Evolutionary conservation across 179 eudicot species (phyloP).

Genomic region (Beta lomatogona): DNA sequence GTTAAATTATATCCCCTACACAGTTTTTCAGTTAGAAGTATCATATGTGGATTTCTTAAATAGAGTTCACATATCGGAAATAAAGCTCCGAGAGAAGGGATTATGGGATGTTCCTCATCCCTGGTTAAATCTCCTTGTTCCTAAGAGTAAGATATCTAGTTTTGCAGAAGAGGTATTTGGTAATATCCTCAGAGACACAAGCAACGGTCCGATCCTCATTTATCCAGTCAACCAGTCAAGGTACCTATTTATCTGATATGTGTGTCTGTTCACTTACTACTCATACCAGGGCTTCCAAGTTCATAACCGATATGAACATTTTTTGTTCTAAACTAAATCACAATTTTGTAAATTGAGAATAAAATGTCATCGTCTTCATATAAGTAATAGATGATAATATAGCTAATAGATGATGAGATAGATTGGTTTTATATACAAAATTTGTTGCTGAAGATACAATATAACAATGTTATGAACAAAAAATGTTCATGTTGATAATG

Average conservation of each 20-base stretch:
- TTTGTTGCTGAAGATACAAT: too few species aligned
- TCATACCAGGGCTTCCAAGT: too few species aligned
- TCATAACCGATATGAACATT: too few species aligned
- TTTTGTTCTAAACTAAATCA: too few species aligned
- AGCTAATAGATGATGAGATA: too few species aligned
- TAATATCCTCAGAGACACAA: slow-evolving; percentile 61
- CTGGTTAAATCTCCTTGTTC: slow-evolving; percentile 90
- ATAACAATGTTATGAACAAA: too few species aligned
- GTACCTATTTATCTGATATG: slow-evolving; percentile 32
- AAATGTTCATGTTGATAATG: too few species aligned
- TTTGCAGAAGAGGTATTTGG: slow-evolving; percentile 78
- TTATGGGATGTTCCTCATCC: slow-evolving; percentile 96
- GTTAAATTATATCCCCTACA: slow-evolving; percentile 64
- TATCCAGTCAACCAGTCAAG: slow-evolving; percentile 85
- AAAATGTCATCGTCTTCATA: too few species aligned
- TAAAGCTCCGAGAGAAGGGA: slow-evolving; percentile 70
- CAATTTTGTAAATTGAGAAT: too few species aligned
- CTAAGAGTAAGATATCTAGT: slow-evolving; percentile 59
- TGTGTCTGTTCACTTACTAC: background rate
- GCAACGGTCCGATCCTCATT: slow-evolving; percentile 82
- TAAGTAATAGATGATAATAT: too few species aligned
- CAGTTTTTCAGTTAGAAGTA: slow-evolving; percentile 65
- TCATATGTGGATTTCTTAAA: slow-evolving; percentile 70
- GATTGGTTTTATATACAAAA: too few species aligned
- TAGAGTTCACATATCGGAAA: slow-evolving; percentile 79